phyloP scores from a whole-genome alignment of 495 filamentous ascomycete species.

The Staphylotrichum tortipilum region DNA sequence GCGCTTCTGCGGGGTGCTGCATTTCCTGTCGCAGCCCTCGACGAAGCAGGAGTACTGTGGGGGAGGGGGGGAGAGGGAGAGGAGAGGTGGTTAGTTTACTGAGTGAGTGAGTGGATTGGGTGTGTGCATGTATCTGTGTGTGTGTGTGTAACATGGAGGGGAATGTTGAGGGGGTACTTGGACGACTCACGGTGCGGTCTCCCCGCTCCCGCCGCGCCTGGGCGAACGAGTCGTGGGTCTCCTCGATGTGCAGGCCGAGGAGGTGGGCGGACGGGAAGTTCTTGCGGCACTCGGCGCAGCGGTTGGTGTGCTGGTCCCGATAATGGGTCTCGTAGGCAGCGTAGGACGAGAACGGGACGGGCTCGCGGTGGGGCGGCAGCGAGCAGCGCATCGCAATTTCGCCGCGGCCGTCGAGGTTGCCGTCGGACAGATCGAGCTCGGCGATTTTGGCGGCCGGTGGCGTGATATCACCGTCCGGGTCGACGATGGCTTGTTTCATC shows the following conservation, averaged over 20 bases:
- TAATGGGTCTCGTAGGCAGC: constrained; percentile 87
- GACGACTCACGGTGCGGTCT: constrained; percentile 74
- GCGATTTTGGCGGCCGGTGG: constrained; percentile 34
- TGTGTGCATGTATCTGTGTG: too few species aligned
- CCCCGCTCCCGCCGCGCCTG: constrained; percentile 64
- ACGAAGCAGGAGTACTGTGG: constrained; percentile 78
- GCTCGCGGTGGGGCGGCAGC: constrained; percentile 66
- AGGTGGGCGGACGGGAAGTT: constrained; percentile 68
- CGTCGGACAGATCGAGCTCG: constrained; percentile 31
- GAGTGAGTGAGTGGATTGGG: too few species aligned
- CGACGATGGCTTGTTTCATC: constrained; percentile 3
- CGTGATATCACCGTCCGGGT: constrained; percentile 6
- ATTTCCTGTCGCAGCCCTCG: constrained; percentile 78
- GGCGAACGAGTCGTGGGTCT: constrained; percentile 78
- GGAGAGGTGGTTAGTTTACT: background rate
- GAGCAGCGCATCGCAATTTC: constrained; percentile 67
- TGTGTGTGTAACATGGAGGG: too few species aligned
- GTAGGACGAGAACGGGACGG: constrained; percentile 60
- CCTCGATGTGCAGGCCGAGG: constrained; percentile 76
- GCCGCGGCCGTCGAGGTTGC: constrained; percentile 5
- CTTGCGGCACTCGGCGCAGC: constrained; percentile 71
- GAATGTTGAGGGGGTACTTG: too few species aligned
- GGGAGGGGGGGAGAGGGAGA: background rate
- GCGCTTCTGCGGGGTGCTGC: constrained; percentile 73
- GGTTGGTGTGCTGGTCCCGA: constrained; percentile 67